Percentiles rank a stretch among this genome's conserved stretches.
These are phyloP conservation scores for Sarcodon sp. DNA, from an alignment of 768 basidiomycete genomes.

Conservation along the genomic window DNA sequence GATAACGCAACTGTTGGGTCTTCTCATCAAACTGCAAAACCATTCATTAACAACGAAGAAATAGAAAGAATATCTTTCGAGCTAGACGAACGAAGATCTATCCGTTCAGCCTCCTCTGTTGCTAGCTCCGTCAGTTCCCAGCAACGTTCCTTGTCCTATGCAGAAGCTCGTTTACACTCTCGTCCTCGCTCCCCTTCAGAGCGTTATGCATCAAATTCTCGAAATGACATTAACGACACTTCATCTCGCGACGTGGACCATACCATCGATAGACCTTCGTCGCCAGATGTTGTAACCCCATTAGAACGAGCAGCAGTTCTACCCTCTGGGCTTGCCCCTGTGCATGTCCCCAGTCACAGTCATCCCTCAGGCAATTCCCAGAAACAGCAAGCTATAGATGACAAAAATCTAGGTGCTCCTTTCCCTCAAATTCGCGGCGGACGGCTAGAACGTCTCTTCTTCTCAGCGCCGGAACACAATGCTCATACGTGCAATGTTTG, in stretches of 20 bases:
- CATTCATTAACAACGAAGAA: conserved; percentile 45
- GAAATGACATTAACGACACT: not conserved
- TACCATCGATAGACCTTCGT: not conserved
- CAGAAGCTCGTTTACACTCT: not conserved
- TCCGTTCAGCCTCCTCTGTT: conserved; percentile 18
- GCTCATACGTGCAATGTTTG: conserved; percentile 58
- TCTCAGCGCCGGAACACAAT: conserved; percentile 68
- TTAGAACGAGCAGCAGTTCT: not conserved
- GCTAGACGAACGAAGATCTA: conserved; percentile 50
- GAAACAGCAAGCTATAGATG: conserved; percentile 2
- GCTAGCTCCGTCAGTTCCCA: not conserved
- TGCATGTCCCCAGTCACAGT: conserved; percentile 4
- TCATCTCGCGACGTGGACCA: no score
- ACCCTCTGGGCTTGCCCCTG: not conserved
- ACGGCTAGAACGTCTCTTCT: conserved; percentile 70
- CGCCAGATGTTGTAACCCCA: not conserved
- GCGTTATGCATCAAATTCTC: not conserved
- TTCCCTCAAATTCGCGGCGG: conserved; percentile 80
- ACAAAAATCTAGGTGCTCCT: conserved; percentile 28
- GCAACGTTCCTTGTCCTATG: not conserved
- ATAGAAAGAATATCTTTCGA: conserved; percentile 52
- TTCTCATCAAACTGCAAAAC: conserved; percentile 15
- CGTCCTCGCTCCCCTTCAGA: not conserved
- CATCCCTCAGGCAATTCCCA: not conserved
- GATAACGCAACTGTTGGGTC: conserved; percentile 43